Conservation (phyloP, 2,329 filamentous ascomycete species). For the Coccinonectria pachysandricola region DNA sequence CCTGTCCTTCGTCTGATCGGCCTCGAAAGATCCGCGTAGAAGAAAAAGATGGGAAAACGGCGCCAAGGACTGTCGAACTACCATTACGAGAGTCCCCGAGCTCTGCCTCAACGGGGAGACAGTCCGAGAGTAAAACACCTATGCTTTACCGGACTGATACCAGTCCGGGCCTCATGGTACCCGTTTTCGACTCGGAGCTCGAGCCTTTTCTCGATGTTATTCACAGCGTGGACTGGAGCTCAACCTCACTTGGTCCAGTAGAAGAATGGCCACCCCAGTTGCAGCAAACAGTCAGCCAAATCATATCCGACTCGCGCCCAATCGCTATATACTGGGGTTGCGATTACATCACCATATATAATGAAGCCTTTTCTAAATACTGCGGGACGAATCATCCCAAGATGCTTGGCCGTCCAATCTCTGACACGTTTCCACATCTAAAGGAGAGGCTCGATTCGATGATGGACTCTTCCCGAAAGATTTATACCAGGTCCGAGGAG, state of each 20-base stretch:
- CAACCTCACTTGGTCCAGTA: conserved; percentile 37
- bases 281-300: conserved; percentile 33
- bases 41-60: conserved; percentile 11
- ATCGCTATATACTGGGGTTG: conserved; percentile 55
- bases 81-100: conserved; percentile 12
- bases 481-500: conserved; percentile 28
- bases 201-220: conserved; percentile 30
- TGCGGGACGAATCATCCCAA: conserved; percentile 54
- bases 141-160: conserved; percentile 22
- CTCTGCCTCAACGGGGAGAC: conserved; percentile 11
- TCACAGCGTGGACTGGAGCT: conserved; percentile 35
- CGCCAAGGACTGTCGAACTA: conserved; percentile 13
- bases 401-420: conserved; percentile 50
- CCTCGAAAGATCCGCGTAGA: conserved; percentile 23
- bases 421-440: conserved; percentile 50
- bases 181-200: conserved; percentile 24
- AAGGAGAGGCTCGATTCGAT: conserved; percentile 27
- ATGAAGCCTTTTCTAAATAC: conserved; percentile 53
- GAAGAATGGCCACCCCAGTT: conserved; percentile 35
- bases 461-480: conserved; percentile 19
- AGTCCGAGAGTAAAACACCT: conserved; percentile 14
- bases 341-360: conserved; percentile 54
- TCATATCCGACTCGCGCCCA: conserved; percentile 35
- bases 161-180: conserved; percentile 23
- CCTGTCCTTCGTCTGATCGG: conserved; percentile 20